Evolutionary conservation across 2,329 filamentous ascomycete genomes (phyloP).

Genomic region (Cordyceps fumosorosea): DNA sequence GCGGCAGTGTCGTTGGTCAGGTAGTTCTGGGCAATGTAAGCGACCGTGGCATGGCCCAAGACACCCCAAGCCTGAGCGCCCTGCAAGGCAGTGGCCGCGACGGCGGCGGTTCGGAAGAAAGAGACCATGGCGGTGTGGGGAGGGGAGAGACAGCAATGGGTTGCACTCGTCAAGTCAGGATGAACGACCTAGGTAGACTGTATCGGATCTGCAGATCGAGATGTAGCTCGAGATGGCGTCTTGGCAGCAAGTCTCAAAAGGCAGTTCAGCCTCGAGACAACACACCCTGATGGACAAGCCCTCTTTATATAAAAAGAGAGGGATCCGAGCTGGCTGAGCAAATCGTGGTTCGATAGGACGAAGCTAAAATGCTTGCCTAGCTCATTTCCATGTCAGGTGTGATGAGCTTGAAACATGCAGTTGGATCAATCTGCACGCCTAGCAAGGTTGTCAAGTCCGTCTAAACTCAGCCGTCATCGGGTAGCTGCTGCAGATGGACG

Average conservation of each 20-base stretch:
- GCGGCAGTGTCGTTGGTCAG: constrained; percentile 32
- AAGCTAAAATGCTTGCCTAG: too few species aligned
- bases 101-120: constrained; percentile 8
- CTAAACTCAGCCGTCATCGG: too few species aligned
- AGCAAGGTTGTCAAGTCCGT: too few species aligned
- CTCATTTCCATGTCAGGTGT: too few species aligned
- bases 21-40: constrained; percentile 45
- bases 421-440: too few species aligned
- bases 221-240: constrained; percentile 9
- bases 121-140: constrained; percentile 6
- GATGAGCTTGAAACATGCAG: too few species aligned
- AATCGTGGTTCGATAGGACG: neutral
- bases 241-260: neutral
- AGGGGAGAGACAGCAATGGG: neutral
- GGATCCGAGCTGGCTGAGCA: neutral
- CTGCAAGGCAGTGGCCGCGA: constrained; percentile 14
- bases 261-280: neutral
- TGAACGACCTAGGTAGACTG: neutral
- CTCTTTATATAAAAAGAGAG: neutral
- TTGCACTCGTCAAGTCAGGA: neutral
- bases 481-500: too few species aligned
- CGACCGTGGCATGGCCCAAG: constrained; percentile 47
- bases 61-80: constrained; percentile 31
- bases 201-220: constrained; percentile 7
- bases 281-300: constrained; percentile 13